These are phyloP conservation scores for Geoglossum cookeanum DNA, from an alignment of 2,329 filamentous ascomycete genomes.

Conservation along the genomic window DNA sequence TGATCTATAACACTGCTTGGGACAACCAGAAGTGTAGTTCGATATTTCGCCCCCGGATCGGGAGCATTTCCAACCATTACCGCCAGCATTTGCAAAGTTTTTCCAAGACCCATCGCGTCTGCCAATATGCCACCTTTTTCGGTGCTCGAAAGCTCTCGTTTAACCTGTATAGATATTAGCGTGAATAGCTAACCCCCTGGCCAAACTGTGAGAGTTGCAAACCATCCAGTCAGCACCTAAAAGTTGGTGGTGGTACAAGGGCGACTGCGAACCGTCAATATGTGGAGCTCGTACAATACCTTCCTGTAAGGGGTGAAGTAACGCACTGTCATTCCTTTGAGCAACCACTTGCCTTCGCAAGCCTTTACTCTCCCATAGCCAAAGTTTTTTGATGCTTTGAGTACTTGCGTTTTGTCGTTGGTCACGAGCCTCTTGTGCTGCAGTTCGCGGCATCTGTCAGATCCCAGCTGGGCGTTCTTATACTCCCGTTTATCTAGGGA, in stretches of 20 bases:
- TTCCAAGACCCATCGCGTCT: conserved; percentile 4
- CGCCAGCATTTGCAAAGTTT: conserved; percentile 3
- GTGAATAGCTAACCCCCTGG: not conserved
- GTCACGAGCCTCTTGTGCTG: not conserved
- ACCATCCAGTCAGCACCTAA: conserved; percentile 9
- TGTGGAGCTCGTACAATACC: not conserved
- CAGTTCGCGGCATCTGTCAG: not conserved
- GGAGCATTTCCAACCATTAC: conserved; percentile 3
- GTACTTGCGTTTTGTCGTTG: conserved; percentile 20
- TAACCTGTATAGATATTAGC: not conserved
- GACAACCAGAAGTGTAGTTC: conserved; percentile 4
- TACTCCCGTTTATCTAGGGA: not conserved
- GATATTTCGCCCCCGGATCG: not conserved
- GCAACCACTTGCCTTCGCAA: conserved; percentile 20
- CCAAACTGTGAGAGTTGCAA: not conserved
- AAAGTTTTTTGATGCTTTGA: conserved; percentile 24
- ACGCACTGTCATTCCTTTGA: conserved; percentile 26
- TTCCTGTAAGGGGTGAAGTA: not conserved
- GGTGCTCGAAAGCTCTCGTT: not conserved
- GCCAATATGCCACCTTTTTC: not conserved
- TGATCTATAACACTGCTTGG: conserved; percentile 3
- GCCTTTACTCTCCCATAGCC: conserved; percentile 19
- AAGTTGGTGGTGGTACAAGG: conserved; percentile 9
- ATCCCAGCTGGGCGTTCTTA: not conserved
- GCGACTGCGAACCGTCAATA: not conserved